Evolutionary conservation across 495 filamentous ascomycete genomes (phyloP), one percentile per base, ranked within the genome.

Genomic region (Monascus purpureus): DNA sequence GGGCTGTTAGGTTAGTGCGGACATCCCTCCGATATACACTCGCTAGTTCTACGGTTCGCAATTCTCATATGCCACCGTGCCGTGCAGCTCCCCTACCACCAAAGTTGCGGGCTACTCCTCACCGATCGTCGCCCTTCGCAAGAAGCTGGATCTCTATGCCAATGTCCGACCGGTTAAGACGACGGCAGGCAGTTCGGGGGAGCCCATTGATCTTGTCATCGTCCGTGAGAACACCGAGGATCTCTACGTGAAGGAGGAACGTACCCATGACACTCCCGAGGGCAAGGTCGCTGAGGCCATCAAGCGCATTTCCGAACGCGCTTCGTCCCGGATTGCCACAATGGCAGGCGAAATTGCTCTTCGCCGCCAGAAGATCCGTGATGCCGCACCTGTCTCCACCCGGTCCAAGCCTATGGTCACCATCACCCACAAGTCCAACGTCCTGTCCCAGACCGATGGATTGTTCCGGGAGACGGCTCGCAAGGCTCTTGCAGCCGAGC

Each of bases 211-310:
- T 63, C 74, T 97, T 46, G 90, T 97, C 50, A 97, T 95, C 42
- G 90, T 96, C 33, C 80, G 90, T 36, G 90, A 97, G 59, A 97
- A 97, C 64, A 97, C 90, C 32, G 90, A 97, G 63, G 90, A 96
- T 49, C 67, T 97, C 16, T 97, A 97, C 68, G 92, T 97, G 38
- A 97, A 97, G 65, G 85, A 96, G 58, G 90, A 97, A 63, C 67
- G 61, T 47, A 95, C 85, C 15, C 72, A 68, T 52, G 72, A 81
- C 13, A 72, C 67, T 27, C 67, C 75, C 35, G 60, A 65, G 16
- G 79, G 83, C 52, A 84, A 82, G 63, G 77, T 95, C 35, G 92
- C 90, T 35, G 86, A 95, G 67, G 90, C 90, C 14, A 92, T 95
- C 63, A 97, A 97, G 66, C 78, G 88, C 40, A 96, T 96, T 44